Conservation (phyloP, 768 basidiomycete species). For the Gymnopilus dilepis region DNA sequence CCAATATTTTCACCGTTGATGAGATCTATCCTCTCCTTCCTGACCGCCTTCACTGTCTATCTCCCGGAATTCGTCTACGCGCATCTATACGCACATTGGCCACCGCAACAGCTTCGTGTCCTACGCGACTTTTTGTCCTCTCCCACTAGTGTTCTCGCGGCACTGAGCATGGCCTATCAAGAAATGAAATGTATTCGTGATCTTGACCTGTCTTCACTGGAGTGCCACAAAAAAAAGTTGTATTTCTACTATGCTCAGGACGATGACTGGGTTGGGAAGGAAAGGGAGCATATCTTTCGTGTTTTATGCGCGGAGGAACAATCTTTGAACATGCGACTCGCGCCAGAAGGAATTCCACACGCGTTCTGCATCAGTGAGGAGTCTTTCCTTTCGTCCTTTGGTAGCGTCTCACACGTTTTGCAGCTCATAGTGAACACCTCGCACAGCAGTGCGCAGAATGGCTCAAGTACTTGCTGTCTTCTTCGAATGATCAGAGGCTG, state of each 20-base stretch:
- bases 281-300: slow-evolving; percentile 50
- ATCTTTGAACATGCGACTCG: slow-evolving; percentile 47
- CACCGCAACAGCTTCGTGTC: slow-evolving; percentile 47
- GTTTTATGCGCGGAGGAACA: slow-evolving; percentile 41
- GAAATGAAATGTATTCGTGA: slow-evolving; percentile 69
- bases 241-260: slow-evolving; percentile 63
- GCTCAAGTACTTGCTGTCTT: slow-evolving; percentile 33
- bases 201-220: slow-evolving; percentile 53
- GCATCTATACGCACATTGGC: slow-evolving; percentile 56
- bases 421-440: slow-evolving; percentile 58
- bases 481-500: too few relatives aligned
- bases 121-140: slow-evolving; percentile 57
- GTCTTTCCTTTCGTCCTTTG: not conserved
- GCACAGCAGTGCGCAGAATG: slow-evolving; percentile 54
- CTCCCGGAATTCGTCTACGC: slow-evolving; percentile 44
- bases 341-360: slow-evolving; percentile 59
- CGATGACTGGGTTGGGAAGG: slow-evolving; percentile 74
- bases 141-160: slow-evolving; percentile 54
- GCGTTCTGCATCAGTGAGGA: slow-evolving; percentile 75
- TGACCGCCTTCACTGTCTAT: slow-evolving; percentile 51
- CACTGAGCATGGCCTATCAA: slow-evolving; percentile 65
- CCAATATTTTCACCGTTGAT: slow-evolving; percentile 55
- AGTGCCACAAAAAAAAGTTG: slow-evolving; percentile 41
- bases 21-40: slow-evolving; percentile 41
- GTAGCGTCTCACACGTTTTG: not conserved